Evolutionary conservation across 495 filamentous ascomycete species (phyloP).

Genomic region (Daldinia bambusicola): DNA sequence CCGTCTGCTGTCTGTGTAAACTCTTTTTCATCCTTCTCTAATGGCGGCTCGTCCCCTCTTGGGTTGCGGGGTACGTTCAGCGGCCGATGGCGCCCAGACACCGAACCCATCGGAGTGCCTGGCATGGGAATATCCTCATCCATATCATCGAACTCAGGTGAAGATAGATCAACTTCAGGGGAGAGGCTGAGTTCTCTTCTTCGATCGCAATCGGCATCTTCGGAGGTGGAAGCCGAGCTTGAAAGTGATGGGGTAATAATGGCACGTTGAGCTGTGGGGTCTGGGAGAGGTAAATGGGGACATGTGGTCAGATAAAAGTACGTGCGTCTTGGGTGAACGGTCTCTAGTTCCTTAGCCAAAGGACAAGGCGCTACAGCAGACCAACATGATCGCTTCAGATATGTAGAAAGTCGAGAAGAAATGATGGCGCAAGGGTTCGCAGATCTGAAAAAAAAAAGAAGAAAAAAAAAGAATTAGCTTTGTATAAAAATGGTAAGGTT

Average conservation of each 20-base stretch:
- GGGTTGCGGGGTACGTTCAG: constrained; percentile 65
- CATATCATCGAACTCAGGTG: constrained; percentile 84
- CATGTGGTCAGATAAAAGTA: constrained; percentile 94
- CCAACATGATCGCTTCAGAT: constrained; percentile 87
- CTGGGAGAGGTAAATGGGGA: constrained; percentile 83
- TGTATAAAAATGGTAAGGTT: neutral
- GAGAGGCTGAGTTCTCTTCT: constrained; percentile 84
- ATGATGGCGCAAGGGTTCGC: constrained; percentile 95
- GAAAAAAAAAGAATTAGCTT: constrained; percentile 28
- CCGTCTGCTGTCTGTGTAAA: constrained; percentile 93
- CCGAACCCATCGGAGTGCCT: constrained; percentile 66
- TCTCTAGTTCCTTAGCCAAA: constrained; percentile 88
- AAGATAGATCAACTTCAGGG: constrained; percentile 91
- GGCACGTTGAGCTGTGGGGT: constrained; percentile 65
- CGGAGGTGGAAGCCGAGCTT: constrained; percentile 71
- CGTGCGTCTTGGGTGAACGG: constrained; percentile 91
- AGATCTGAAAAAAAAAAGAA: constrained; percentile 67
- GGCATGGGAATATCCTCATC: constrained; percentile 67
- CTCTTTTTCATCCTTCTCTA: constrained; percentile 95
- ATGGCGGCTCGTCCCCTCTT: constrained; percentile 80
- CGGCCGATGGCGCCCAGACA: constrained; percentile 60
- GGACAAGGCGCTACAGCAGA: constrained; percentile 84
- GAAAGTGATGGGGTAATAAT: constrained; percentile 90
- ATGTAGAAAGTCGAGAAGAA: constrained; percentile 87
- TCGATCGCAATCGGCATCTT: constrained; percentile 75